Evolutionary conservation across 2,329 filamentous ascomycete genomes (phyloP).

Genomic region (Macrophomina phaseolina): DNA sequence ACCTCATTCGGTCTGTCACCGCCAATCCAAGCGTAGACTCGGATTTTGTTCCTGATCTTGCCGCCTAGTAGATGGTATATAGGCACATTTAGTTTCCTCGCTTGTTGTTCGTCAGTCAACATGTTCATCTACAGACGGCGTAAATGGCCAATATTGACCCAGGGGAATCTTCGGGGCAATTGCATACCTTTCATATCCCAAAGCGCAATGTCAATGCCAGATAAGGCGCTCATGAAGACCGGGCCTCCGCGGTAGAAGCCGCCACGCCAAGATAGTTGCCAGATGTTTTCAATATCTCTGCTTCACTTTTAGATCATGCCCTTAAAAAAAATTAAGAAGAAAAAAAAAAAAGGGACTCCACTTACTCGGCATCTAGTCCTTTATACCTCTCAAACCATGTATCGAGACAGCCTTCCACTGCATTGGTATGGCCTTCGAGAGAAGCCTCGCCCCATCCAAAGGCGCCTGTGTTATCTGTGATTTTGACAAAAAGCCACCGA

Average conservation of each 20-base stretch:
- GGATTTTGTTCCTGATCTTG: conserved; percentile 71
- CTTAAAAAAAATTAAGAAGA: no score
- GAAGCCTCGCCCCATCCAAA: conserved; percentile 78
- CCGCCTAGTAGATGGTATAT: conserved; percentile 77
- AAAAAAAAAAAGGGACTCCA: no score
- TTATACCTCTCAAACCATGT: conserved; percentile 68
- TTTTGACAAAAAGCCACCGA: conserved; percentile 79
- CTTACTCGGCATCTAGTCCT: conserved; percentile 73
- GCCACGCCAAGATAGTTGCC: conserved; percentile 72
- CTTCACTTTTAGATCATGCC: no score
- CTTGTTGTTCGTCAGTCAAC: no score
- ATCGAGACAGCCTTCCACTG: conserved; percentile 75
- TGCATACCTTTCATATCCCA: conserved; percentile 80
- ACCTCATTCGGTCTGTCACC: conserved; percentile 74
- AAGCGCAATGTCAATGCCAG: conserved; percentile 78
- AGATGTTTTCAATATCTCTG: conserved; percentile 83
- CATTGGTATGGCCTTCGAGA: conserved; percentile 74
- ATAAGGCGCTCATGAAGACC: conserved; percentile 79
- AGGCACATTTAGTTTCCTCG: conserved; percentile 68
- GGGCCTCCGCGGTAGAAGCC: conserved; percentile 80
- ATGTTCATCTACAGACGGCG: no score
- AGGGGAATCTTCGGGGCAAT: no score
- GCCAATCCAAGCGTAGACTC: conserved; percentile 80
- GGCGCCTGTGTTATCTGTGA: conserved; percentile 69
- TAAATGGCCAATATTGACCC: no score